These are phyloP conservation scores for Erythrophleum ivorense DNA, from an alignment of 331 rosid species.

Conservation along the genomic window DNA sequence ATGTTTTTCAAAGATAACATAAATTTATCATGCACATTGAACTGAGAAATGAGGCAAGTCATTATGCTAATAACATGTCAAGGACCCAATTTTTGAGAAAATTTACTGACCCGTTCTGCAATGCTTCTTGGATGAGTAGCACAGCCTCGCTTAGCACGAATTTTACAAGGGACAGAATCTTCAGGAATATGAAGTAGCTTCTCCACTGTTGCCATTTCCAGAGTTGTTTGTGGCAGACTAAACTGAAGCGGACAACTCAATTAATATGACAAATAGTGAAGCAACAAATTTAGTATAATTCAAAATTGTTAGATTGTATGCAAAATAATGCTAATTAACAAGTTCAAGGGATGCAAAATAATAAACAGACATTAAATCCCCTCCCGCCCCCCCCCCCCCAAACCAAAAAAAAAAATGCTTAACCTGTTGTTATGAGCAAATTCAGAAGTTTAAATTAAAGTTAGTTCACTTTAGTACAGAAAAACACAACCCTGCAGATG, in stretches of 20 bases:
- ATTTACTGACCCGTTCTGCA: constrained; percentile 81
- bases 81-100: constrained; percentile 7
- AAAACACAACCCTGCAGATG: not conserved
- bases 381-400: not conserved
- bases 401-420: too few species aligned
- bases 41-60: constrained; percentile 11
- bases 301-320: not conserved
- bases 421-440: not conserved
- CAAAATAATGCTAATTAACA: not conserved
- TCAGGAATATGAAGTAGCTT: constrained; percentile 83
- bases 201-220: constrained; percentile 85
- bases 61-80: not conserved
- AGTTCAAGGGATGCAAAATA: not conserved
- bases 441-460: not conserved
- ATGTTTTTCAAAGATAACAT: not conserved
- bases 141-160: constrained; percentile 98
- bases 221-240: constrained; percentile 82
- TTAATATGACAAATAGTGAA: constrained; percentile 2
- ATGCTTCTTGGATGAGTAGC: constrained; percentile 99
- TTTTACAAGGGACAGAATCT: constrained; percentile 95
- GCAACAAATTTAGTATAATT: not conserved
- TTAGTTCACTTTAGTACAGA: not conserved
- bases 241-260: constrained; percentile 58
- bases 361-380: not conserved
- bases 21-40: not conserved